Base-by-base conservation (phyloP, 768 basidiomycete species). In the Rhizopogon roseolus region DNA sequence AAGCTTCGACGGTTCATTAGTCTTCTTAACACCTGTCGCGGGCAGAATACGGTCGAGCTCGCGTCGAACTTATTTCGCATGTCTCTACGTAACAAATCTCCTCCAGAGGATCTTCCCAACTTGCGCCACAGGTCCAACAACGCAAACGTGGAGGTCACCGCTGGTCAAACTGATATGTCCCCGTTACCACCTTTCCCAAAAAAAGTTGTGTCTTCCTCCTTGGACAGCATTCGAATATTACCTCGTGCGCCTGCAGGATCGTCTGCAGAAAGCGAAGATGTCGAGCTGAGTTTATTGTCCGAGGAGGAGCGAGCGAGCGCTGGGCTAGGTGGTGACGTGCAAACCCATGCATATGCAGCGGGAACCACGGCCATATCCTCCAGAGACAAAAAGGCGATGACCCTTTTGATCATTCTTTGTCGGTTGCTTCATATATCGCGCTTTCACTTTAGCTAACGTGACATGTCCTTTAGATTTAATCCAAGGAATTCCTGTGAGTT, bases 401-500 rank as follows among this genome's bases (percentile, higher is more conserved):
- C 81, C 4, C 72, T 98, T 50, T 74, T 98, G 34, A 86, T 93
- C 68, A 75, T 93, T 61, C 76, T 98, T 48, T 98, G 93, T 96
- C 62, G 73, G 93, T 80, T 57, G 16, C 49, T 40, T 34, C 36
- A 49, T 57, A 16, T 28, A 22, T 45, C 41, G 22, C 42, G 10
- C 48, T 19, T 59, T 28, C 42, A 48, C 64, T 40, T 54, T 42
- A 29, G 40, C 60, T 68, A 28, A 60, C 54, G 45, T 49, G 25
- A 41, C 54, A 41, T 28, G 37, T 50, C 52, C 43, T 49, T 36
- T 60, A 89, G 87, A 89, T 66, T 76, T 89, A 36, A 83, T 88
- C 50, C 94, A 97, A 70, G 94, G 94, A 41, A 84, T 96, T 61
- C 94, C 94, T 52, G 91, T 97, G 67, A 66, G 86, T 78, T 13